A percentile compares a stretch with the other conserved stretches of the same genome.
phyloP scores from a whole-genome alignment of 2,329 filamentous ascomycete genomes.

The Aureobasidium namibiae region DNA sequence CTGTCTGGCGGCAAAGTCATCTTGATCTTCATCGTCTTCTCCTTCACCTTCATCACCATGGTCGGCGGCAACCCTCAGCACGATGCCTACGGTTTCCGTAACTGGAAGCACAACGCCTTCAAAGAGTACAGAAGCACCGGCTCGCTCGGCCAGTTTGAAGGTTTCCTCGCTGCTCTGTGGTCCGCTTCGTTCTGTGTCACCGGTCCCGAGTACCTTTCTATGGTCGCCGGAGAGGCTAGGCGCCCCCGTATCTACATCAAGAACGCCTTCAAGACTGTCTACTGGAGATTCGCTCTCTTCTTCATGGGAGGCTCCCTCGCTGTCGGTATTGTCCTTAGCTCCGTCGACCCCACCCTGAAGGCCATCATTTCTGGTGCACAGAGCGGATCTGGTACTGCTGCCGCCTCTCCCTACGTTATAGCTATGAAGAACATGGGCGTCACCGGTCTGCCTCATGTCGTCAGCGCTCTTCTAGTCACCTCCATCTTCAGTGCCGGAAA shows the following conservation, averaged over 20 bases:
- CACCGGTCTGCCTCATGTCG: constrained; percentile 33
- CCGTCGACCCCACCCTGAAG: constrained; percentile 22
- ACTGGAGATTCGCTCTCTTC: constrained; percentile 39
- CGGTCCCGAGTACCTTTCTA: constrained; percentile 41
- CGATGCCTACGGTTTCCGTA: constrained; percentile 35
- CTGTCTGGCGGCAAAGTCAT: constrained; percentile 42
- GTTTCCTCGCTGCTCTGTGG: constrained; percentile 26
- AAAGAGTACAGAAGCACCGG: constrained; percentile 20
- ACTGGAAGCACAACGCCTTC: constrained; percentile 29
- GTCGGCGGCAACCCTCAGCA: constrained; percentile 26
- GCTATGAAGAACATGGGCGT: constrained; percentile 39
- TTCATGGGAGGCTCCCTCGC: constrained; percentile 40
- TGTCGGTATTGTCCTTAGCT: constrained; percentile 34
- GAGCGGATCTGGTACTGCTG: constrained; percentile 16
- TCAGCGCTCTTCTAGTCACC: constrained; percentile 35
- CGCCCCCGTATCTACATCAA: constrained; percentile 38
- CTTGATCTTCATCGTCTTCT: constrained; percentile 33
- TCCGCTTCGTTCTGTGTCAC: constrained; percentile 38
- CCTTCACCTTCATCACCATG: constrained; percentile 21
- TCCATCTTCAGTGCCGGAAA: constrained; percentile 51
- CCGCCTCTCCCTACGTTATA: constrained; percentile 31
- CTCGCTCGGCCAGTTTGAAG: constrained; percentile 19
- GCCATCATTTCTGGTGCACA: constrained; percentile 19
- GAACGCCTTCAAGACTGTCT: constrained; percentile 41
- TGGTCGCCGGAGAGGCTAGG: constrained; percentile 40